Evolutionary conservation across 495 filamentous ascomycete genomes (phyloP).

Genomic region (Aspergillus mulundensis): DNA sequence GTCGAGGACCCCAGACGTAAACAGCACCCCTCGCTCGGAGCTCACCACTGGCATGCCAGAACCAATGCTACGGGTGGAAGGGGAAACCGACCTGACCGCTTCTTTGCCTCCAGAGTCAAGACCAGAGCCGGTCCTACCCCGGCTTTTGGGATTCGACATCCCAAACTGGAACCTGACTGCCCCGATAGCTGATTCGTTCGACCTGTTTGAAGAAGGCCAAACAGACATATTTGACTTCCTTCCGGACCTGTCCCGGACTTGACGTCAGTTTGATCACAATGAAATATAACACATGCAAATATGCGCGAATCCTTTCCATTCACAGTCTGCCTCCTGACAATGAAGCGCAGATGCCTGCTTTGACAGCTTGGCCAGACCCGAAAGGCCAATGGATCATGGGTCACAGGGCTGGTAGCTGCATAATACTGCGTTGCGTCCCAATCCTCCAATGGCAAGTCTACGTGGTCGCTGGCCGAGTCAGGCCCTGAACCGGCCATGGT

Average conservation of each 20-base stretch:
- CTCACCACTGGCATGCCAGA: constrained; percentile 2
- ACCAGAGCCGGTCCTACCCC: constrained; percentile 29
- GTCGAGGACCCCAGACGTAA: constrained; percentile 17
- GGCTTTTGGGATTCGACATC: constrained; percentile 34
- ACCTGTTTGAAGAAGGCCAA: constrained; percentile 43
- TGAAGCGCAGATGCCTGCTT: background rate
- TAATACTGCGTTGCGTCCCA: background rate
- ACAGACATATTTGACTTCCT: constrained; percentile 45
- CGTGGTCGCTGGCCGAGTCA: background rate
- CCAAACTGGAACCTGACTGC: constrained; percentile 42
- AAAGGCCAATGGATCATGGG: background rate
- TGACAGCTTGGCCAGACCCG: background rate
- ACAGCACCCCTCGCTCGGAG: constrained; percentile 14
- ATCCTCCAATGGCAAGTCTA: background rate
- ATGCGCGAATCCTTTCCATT: constrained; percentile 11
- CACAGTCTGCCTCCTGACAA: background rate
- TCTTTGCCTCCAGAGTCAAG: constrained; percentile 21
- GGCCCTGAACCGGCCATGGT: constrained; percentile 18
- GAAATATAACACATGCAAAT: background rate
- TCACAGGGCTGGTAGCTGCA: background rate
- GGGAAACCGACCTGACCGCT: constrained; percentile 4
- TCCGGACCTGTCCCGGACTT: constrained; percentile 30
- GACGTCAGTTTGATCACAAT: background rate
- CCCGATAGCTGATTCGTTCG: constrained; percentile 42
- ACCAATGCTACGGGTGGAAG: background rate